Evolutionary conservation across 345 rosid genomes (phyloP).

Genomic region (Eutrema heterophyllum): DNA sequence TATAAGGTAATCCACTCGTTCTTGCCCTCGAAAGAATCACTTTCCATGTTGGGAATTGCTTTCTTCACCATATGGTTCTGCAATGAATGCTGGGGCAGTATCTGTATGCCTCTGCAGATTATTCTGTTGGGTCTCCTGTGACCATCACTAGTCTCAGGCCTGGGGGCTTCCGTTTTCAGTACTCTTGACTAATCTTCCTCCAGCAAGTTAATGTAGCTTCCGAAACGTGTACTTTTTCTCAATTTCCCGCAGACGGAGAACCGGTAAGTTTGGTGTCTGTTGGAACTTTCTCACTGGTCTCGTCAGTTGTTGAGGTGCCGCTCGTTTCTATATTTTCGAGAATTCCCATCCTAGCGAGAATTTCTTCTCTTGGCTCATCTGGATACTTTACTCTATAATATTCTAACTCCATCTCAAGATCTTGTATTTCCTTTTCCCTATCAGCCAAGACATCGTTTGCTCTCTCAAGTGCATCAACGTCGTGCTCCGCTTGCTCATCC

Average conservation of each 20-base stretch:
- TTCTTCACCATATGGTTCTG: slow-evolving; percentile 19
- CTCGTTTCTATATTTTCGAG: slow-evolving; percentile 12
- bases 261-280: slow-evolving; percentile 22
- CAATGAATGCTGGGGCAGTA: not conserved
- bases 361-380: slow-evolving; percentile 34
- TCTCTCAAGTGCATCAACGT: slow-evolving; percentile 57
- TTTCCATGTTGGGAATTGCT: slow-evolving; percentile 17
- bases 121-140: slow-evolving; percentile 18
- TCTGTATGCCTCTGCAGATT: slow-evolving; percentile 22
- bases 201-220: slow-evolving; percentile 35
- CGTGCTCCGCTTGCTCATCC: slow-evolving; percentile 88
- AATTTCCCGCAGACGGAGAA: slow-evolving; percentile 25
- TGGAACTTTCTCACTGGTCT: slow-evolving; percentile 11
- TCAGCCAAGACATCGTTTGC: slow-evolving; percentile 63
- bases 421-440: slow-evolving; percentile 68
- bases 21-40: slow-evolving; percentile 12
- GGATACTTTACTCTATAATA: slow-evolving; percentile 38
- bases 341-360: slow-evolving; percentile 28
- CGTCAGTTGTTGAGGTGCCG: slow-evolving; percentile 3
- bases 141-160: slow-evolving; percentile 20
- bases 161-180: slow-evolving; percentile 22
- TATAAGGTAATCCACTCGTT: slow-evolving; percentile 27
- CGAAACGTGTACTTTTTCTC: slow-evolving; percentile 36
- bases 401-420: slow-evolving; percentile 66
- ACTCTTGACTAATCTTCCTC: slow-evolving; percentile 8